Evolutionary conservation across 306 rosid genomes (phyloP).

Genomic region (Acacia crassicarpa): DNA sequence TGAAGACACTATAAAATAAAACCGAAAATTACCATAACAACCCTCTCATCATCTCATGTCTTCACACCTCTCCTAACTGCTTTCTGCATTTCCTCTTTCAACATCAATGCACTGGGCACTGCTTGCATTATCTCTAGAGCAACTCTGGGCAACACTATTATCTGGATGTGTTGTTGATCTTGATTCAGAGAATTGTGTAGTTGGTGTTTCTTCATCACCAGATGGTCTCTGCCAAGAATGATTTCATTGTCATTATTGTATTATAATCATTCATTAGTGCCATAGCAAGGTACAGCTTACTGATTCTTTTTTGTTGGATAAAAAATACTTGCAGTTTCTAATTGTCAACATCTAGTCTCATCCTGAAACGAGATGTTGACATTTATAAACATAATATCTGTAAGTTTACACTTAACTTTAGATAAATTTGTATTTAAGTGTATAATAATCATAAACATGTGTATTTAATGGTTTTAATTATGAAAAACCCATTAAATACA

Average conservation of each 20-base stretch:
- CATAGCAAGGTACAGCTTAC: not conserved
- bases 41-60: slow-evolving; percentile 20
- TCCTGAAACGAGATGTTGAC: not conserved
- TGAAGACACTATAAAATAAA: not conserved
- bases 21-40: slow-evolving; percentile 21
- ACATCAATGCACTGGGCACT: slow-evolving; percentile 29
- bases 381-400: not conserved
- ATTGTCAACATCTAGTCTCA: slow-evolving; percentile 1
- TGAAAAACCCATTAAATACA: not conserved
- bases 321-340: not conserved
- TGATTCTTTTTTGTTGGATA: not conserved
- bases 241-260: slow-evolving; percentile 12
- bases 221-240: slow-evolving; percentile 33
- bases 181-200: slow-evolving; percentile 32
- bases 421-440: not conserved
- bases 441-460: not conserved
- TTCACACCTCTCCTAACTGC: slow-evolving; percentile 21
- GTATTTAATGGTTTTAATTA: not conserved
- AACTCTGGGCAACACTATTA: slow-evolving; percentile 26
- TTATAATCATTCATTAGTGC: slow-evolving; percentile 8
- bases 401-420: not conserved
- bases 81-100: slow-evolving; percentile 33
- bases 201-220: slow-evolving; percentile 37
- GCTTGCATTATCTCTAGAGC: slow-evolving; percentile 38
- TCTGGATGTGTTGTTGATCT: slow-evolving; percentile 35